Base-by-base conservation (phyloP, 2,329 filamentous ascomycete species). In the Tolypocladium sp. region DNA sequence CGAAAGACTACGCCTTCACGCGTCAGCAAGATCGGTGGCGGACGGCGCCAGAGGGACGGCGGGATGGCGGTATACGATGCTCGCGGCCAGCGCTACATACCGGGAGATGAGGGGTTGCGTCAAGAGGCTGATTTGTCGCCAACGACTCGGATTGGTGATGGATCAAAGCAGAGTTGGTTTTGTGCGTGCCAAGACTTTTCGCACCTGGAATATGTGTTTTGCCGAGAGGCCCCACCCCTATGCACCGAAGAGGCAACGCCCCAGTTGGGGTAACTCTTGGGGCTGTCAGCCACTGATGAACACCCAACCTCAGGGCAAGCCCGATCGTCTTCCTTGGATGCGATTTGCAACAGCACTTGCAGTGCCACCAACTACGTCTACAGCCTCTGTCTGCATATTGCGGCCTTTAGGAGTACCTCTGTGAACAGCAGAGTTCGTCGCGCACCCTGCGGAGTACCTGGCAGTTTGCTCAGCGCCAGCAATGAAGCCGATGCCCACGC, bases 121-220 rank as follows among this genome's bases (percentile, higher is more conserved):
- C 69, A 68, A 65, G 66, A 68, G 69, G 68, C 70, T 72, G 68
- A 60, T 59, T 68, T 70, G 68, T 72, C 71, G 70, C 69, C 69
- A 69, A 68, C 70, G 66, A 65, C 65, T 70, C 67, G 61, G 65
- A 64, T 63, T 72, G 67, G 63, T 73, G 71, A 70, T 70, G 66
- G 68, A 68, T 69, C 66, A 66, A 69, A 70, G 70, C 64, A 67
- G 69, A 71, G 71, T 69, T 67, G 70, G 69, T 75, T 75, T 76
- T 76, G 74, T 76, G 74, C 74, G 74, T 76, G 74, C 73, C 73
- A 75, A 75, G 73, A 75, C 66, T 76, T 76, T 74, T 74, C 71
- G 71, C 70, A 63, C 68, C 64, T 68, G 72, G 72, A 74, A 70
- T 68, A 70, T 73, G 66, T 72, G 67, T 74, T 72, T 71, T 65